Evolutionary conservation across 768 basidiomycete genomes (phyloP), one percentile per base, ranked within the genome.

Genomic region (Agrocybe praecox): DNA sequence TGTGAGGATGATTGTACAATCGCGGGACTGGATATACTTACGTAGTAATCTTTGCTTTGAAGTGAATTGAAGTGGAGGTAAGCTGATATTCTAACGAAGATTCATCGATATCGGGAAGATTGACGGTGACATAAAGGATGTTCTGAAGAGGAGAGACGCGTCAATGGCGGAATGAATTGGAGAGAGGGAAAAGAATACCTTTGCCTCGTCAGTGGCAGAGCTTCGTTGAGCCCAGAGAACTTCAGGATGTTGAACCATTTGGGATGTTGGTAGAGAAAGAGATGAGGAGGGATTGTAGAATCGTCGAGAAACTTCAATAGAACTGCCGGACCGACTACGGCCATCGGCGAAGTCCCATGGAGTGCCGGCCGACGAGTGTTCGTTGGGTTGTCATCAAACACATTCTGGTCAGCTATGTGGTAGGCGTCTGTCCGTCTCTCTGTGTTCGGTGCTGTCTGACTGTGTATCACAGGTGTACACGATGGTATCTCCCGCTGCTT

Each of bases 201-300:
- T 95, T 46, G 79, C 80, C 29, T 84, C 78, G 14, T 77, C 82
- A 11, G 77, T 65, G 15, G 72, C 80, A 40, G 86, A 90, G 79
- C 89, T 92, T 64, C 96, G 86, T 75, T 98, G 96, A 46, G 96
- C 96, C 94, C 96, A 98, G 2, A 95, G 81, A 33, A 96, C 79
- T 75, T 97, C 94, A 34, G 96, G 96, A 72, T 94, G 92, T 61
- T 67, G 70, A 33, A 77, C 63, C 80, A 82, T 81, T 64, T 70
- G 65, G 36, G 6, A 40, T 59, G 59, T 44, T 52, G 21, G 11
- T 22, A 40, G 36, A 15, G 36, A n/a, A 40, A 40, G 36, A 4
- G 6, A 49, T 49, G 52, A 54, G 53, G 59, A 40, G 56, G 47
- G 50, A 63, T 52, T 50, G 67, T 74, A 63, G 80, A 80, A 79